Evolutionary conservation across 2,329 filamentous ascomycete genomes (phyloP).

Genomic region (Paraphaeosphaeria minitans): DNA sequence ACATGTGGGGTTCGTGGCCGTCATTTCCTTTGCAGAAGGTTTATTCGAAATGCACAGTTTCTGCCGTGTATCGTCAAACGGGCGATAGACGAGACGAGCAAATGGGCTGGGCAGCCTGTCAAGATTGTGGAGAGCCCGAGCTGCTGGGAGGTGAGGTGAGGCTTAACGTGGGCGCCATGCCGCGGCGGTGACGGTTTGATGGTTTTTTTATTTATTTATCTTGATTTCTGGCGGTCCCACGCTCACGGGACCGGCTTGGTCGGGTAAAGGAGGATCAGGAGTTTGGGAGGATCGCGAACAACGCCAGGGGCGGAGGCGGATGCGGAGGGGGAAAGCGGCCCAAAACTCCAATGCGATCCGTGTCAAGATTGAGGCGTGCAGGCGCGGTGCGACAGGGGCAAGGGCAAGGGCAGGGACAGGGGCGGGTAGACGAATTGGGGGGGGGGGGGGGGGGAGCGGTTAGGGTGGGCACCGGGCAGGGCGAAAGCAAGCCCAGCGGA

Average conservation of each 20-base stretch:
- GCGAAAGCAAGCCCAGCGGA: constrained; percentile 22
- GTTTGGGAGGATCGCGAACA: constrained; percentile 24
- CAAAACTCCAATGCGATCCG: constrained; percentile 20
- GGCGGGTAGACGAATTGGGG: constrained; percentile 17
- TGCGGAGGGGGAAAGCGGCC: constrained; percentile 25
- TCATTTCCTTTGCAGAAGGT: constrained; percentile 30
- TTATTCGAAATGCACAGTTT: constrained; percentile 30
- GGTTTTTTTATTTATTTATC: too few species aligned
- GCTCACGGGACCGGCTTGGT: constrained; percentile 41
- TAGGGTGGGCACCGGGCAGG: constrained; percentile 30
- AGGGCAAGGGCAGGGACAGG: too few species aligned
- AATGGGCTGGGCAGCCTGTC: background rate
- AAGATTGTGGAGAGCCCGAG: background rate
- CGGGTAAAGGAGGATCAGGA: constrained; percentile 35
- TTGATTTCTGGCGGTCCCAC: too few species aligned
- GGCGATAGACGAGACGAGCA: constrained; percentile 14
- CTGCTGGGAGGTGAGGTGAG: constrained; percentile 23
- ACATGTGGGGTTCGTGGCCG: constrained; percentile 32
- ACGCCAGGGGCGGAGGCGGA: constrained; percentile 30
- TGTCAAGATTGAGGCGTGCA: constrained; percentile 37
- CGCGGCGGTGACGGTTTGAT: constrained; percentile 22
- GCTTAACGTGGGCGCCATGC: constrained; percentile 41
- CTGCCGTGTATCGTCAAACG: too few species aligned
- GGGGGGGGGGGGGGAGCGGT: constrained; percentile 17
- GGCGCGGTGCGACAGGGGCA: constrained; percentile 34